phyloP scores from a whole-genome alignment of 2,329 filamentous ascomycete species.

The Neurospora crassa region DNA sequence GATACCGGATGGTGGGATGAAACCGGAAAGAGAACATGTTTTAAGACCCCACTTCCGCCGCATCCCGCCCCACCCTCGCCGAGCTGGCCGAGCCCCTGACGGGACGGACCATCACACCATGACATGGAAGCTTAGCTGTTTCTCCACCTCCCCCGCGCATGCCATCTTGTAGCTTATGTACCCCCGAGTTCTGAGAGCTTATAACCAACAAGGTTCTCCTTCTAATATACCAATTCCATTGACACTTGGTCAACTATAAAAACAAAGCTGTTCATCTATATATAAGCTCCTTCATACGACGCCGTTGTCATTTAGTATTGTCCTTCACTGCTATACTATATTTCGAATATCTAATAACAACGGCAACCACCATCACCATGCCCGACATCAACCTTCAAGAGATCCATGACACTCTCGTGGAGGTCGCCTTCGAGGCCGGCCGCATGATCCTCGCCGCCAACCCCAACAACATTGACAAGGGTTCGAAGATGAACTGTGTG shows the following conservation, averaged over 20 bases:
- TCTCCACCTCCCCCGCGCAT: background rate
- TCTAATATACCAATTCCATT: background rate
- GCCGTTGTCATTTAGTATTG: background rate
- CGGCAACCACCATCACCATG: slow-evolving; percentile 29
- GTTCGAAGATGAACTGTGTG: slow-evolving; percentile 57
- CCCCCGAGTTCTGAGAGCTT: background rate
- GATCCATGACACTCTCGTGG: slow-evolving; percentile 51
- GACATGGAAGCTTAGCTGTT: background rate
- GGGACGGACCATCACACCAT: background rate
- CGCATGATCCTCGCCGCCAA: slow-evolving; percentile 53
- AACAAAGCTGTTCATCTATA: background rate
- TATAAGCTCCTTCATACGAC: background rate
- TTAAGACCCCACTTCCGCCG: background rate
- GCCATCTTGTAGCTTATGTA: background rate
- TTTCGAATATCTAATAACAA: background rate
- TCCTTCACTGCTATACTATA: background rate
- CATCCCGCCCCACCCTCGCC: background rate
- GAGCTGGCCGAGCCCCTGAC: background rate
- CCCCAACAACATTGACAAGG: slow-evolving; percentile 45
- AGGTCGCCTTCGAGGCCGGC: slow-evolving; percentile 54
- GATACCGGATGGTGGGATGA: background rate
- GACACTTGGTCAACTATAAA: background rate
- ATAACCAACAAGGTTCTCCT: background rate
- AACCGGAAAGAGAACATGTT: background rate
- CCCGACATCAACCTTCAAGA: slow-evolving; percentile 48